phyloP scores from a whole-genome alignment of 768 basidiomycete genomes.

The Kondoa malvinella region DNA sequence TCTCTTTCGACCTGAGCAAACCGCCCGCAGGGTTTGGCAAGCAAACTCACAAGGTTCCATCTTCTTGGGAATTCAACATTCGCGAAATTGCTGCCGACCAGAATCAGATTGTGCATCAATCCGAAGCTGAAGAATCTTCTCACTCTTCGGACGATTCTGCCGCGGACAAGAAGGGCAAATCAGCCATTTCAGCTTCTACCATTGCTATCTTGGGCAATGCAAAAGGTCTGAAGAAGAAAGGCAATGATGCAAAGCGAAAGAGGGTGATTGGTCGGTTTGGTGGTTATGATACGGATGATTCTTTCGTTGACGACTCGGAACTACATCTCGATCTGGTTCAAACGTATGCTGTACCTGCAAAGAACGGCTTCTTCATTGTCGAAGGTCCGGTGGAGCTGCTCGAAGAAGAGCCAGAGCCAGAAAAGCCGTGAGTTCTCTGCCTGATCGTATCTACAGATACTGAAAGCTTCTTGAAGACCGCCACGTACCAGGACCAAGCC shows the following conservation, averaged over 20 bases:
- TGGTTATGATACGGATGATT: slow-evolving; percentile 80
- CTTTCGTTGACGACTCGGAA: slow-evolving; percentile 96
- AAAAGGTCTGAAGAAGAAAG: background rate
- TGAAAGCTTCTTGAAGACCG: background rate
- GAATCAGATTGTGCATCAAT: slow-evolving; percentile 8
- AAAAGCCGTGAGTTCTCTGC: background rate
- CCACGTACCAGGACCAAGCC: background rate
- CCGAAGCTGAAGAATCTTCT: slow-evolving; percentile 2
- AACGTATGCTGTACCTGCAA: slow-evolving; percentile 76
- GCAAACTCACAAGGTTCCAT: slow-evolving; percentile 10
- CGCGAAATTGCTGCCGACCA: slow-evolving; percentile 1
- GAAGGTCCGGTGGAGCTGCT: slow-evolving; percentile 11
- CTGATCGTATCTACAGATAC: background rate
- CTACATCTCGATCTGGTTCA: slow-evolving; percentile 69
- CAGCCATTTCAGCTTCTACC: background rate
- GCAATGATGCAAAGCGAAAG: slow-evolving; percentile 1
- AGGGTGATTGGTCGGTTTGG: slow-evolving; percentile 36
- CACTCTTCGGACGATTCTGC: slow-evolving; percentile 5
- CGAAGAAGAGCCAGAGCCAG: slow-evolving; percentile 3
- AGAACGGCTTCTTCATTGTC: slow-evolving; percentile 42
- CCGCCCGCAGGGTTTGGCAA: slow-evolving; percentile 1
- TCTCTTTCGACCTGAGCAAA: slow-evolving; percentile 8
- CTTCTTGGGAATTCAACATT: slow-evolving; percentile 10
- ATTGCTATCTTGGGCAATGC: background rate
- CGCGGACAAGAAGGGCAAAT: slow-evolving; percentile 1